A percentile compares a stretch with the other conserved stretches of the same genome.
These are phyloP conservation scores for Solanum hybrid DNA, from an alignment of 305 asterid genomes.

Conservation along the genomic window DNA sequence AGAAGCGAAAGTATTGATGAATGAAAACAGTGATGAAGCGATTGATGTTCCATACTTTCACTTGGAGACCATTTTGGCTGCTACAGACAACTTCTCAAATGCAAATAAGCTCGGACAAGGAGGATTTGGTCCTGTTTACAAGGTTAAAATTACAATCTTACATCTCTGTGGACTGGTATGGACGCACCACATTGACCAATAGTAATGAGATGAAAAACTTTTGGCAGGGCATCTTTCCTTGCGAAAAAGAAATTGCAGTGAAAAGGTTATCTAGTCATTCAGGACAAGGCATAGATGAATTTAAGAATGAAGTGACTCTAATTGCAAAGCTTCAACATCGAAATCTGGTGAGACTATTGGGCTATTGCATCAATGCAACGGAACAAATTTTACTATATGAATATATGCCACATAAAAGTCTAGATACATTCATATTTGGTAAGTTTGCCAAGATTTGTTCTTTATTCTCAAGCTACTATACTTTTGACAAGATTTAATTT, in stretches of 20 bases:
- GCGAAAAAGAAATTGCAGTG: background rate
- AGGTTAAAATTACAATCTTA: background rate
- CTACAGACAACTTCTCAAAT: conserved; percentile 9
- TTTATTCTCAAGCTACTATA: background rate
- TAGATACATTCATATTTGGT: conserved; percentile 16
- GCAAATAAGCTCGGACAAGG: background rate
- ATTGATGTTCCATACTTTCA: conserved; percentile 23
- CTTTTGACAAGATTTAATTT: background rate
- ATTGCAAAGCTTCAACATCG: conserved; percentile 19
- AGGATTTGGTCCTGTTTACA: background rate
- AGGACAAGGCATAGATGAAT: background rate
- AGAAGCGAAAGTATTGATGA: conserved; percentile 14
- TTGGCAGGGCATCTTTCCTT: background rate
- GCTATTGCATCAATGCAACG: conserved; percentile 12
- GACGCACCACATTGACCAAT: background rate
- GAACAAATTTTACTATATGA: conserved; percentile 11
- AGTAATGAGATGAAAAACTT: background rate
- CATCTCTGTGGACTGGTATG: background rate
- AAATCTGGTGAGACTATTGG: conserved; percentile 15
- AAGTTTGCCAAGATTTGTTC: background rate
- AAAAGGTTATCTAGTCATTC: background rate
- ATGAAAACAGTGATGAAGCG: conserved; percentile 9
- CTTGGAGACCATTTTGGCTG: conserved; percentile 20
- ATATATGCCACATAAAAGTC: conserved; percentile 10
- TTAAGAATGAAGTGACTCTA: background rate